phyloP scores from a whole-genome alignment of 2,329 filamentous ascomycete species.

The Ophiostoma ulmi region DNA sequence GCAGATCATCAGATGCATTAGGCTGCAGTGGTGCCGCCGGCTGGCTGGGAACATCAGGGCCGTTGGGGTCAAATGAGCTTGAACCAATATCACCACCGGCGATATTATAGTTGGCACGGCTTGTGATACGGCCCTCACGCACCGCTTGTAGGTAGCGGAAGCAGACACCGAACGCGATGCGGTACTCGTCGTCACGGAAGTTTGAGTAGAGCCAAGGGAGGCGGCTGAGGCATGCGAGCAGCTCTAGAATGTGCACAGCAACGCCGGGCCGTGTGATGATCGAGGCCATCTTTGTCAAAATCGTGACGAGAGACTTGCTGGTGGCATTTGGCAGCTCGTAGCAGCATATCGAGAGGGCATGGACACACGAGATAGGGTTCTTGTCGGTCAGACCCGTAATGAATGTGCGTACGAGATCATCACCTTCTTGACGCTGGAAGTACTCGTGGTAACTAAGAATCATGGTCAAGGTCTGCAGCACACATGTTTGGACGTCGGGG shows the following conservation, averaged over 20 bases:
- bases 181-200: constrained; percentile 85
- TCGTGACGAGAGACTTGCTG: constrained; percentile 75
- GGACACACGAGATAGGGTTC: constrained; percentile 87
- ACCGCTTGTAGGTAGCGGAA: constrained; percentile 90
- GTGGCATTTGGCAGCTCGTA: constrained; percentile 87
- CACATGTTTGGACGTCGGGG: constrained; percentile 80
- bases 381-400: constrained; percentile 81
- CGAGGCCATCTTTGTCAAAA: constrained; percentile 88
- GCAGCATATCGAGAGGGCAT: constrained; percentile 89
- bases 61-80: constrained; percentile 24
- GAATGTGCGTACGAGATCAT: constrained; percentile 83
- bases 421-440: constrained; percentile 78
- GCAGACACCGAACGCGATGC: constrained; percentile 90
- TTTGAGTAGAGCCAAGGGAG: constrained; percentile 81
- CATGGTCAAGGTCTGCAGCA: constrained; percentile 82
- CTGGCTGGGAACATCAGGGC: constrained; percentile 31
- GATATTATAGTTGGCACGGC: constrained; percentile 36
- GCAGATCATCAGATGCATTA: constrained; percentile 62
- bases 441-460: constrained; percentile 85
- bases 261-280: constrained; percentile 92
- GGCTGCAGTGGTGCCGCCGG: constrained; percentile 9
- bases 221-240: constrained; percentile 82
- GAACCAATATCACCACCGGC: not conserved
- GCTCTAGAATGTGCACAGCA: constrained; percentile 91
- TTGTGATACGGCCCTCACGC: constrained; percentile 56